A percentile compares a stretch with the other conserved stretches of the same genome.
phyloP scores from a whole-genome alignment of 352 stramenopile species.

The Saprolegnia diclina region DNA sequence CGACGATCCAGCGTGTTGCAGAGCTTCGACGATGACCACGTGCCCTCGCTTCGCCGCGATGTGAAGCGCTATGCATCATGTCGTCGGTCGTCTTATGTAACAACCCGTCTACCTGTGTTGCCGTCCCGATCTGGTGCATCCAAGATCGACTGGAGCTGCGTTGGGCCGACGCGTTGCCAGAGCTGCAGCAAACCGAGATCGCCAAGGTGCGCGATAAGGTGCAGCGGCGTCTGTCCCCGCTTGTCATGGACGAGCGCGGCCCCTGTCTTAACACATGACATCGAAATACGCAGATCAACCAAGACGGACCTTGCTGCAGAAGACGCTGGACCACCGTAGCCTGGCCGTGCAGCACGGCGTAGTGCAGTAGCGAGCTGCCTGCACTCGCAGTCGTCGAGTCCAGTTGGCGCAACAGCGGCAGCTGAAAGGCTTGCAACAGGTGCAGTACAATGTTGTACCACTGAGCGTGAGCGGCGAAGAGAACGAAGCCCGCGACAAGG shows the following conservation, averaged over 20 bases:
- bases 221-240: constrained; percentile 12
- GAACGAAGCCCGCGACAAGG: constrained; percentile 1
- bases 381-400: not conserved
- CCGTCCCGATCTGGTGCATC: not conserved
- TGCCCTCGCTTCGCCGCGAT: constrained; percentile 18
- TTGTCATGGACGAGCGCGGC: not conserved
- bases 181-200: constrained; percentile 14
- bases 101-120: constrained; percentile 8
- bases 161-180: not conserved
- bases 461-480: not conserved
- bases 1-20: constrained; percentile 6
- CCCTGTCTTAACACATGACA: not conserved
- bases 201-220: constrained; percentile 13
- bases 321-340: constrained; percentile 13
- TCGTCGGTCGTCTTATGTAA: not conserved
- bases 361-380: constrained; percentile 8
- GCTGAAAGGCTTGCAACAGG: constrained; percentile 16
- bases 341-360: constrained; percentile 5
- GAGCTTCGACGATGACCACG: constrained; percentile 11
- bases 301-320: constrained; percentile 14
- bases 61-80: constrained; percentile 6
- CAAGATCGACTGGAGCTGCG: not conserved
- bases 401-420: constrained; percentile 2
- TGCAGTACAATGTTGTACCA: constrained; percentile 17
- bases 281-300: not conserved